phyloP scores from a whole-genome alignment of 768 basidiomycete species.

The Termitomyces sp. region DNA sequence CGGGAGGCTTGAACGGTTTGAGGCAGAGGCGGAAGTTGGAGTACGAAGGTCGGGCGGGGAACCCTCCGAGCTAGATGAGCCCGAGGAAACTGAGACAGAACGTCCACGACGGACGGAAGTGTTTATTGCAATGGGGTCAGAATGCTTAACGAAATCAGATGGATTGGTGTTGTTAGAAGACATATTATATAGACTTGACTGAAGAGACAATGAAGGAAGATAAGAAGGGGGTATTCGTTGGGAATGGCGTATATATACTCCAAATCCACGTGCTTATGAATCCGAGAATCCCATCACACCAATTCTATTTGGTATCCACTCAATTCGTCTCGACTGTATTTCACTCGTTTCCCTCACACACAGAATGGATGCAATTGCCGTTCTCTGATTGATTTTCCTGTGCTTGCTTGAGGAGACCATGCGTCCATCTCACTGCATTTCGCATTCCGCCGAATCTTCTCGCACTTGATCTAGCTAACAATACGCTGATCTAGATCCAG shows the following conservation, averaged over 20 bases:
- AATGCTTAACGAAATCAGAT: constrained; percentile 34
- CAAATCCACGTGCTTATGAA: constrained; percentile 13
- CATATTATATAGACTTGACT: constrained; percentile 12
- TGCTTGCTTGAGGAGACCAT: not conserved
- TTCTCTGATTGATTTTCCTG: not conserved
- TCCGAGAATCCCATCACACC: not conserved
- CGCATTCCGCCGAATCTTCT: not conserved
- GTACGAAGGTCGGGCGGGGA: constrained; percentile 50
- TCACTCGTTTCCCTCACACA: not conserved
- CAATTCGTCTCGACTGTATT: not conserved
- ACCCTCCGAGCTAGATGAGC: constrained; percentile 48
- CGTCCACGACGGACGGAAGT: constrained; percentile 42
- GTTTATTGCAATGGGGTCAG: constrained; percentile 62
- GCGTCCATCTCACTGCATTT: not conserved
- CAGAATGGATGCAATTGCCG: not conserved
- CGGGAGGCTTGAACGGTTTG: constrained; percentile 38
- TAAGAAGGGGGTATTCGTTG: constrained; percentile 8
- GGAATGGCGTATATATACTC: constrained; percentile 19
- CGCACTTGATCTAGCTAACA: not conserved
- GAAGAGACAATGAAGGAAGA: constrained; percentile 17
- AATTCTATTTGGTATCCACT: not conserved
- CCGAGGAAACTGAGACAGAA: constrained; percentile 59
- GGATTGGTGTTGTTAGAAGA: constrained; percentile 23
- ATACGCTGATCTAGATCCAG: not conserved
- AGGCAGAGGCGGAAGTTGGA: constrained; percentile 40